Evolutionary conservation across 2,329 filamentous ascomycete genomes (phyloP).

Genomic region (Aspergillus calidoustus): DNA sequence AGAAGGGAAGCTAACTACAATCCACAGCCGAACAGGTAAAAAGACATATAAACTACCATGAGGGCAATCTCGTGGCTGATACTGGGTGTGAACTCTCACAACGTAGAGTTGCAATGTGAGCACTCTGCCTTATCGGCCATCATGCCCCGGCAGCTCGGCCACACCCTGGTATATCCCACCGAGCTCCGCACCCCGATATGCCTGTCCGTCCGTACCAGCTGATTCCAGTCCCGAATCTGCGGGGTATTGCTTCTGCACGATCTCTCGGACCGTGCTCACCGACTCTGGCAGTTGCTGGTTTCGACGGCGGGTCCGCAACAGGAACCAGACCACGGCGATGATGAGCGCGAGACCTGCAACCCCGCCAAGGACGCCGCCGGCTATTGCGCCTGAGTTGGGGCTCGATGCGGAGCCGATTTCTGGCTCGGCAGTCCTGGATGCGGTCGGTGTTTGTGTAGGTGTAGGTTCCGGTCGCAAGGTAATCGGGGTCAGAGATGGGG

Average conservation of each 20-base stretch:
- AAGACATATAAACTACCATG: too few relatives aligned
- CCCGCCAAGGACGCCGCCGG: constrained; percentile 2
- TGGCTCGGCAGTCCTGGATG: not conserved
- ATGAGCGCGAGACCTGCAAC: constrained; percentile 5
- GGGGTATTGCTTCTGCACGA: not conserved
- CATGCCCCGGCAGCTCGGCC: constrained; percentile 1
- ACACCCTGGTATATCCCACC: not conserved
- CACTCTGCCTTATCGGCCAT: not conserved
- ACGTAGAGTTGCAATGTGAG: too few relatives aligned
- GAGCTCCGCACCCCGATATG: not conserved
- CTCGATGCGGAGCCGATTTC: not conserved
- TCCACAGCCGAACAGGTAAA: too few relatives aligned
- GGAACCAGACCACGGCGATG: constrained; percentile 1
- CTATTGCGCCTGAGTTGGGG: not conserved
- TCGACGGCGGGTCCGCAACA: not conserved
- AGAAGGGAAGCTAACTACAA: too few relatives aligned
- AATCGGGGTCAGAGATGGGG: not conserved
- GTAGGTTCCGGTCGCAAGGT: not conserved
- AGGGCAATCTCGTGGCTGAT: too few relatives aligned
- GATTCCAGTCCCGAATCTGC: not conserved
- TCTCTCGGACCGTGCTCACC: not conserved
- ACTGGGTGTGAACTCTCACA: too few relatives aligned
- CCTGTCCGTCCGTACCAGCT: not conserved
- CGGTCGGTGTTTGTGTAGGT: not conserved
- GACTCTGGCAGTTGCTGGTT: too few relatives aligned